These are phyloP conservation scores for Choanephora cucurbitarum DNA, from an alignment of 371 early-diverging fungal species.

Conservation along the genomic window DNA sequence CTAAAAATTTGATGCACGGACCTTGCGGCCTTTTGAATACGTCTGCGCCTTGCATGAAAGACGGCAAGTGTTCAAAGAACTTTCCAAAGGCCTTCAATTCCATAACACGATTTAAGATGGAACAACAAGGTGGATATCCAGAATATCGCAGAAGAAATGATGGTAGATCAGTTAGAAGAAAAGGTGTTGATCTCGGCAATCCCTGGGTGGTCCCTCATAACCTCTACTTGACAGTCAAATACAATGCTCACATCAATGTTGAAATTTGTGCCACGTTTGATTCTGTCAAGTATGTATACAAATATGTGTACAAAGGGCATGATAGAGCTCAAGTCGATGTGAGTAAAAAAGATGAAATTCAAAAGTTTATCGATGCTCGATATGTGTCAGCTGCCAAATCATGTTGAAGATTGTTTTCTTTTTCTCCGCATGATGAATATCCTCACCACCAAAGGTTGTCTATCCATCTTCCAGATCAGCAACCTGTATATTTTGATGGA, in stretches of 20 bases:
- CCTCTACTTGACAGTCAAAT: slow-evolving; percentile 11
- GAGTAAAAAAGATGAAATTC: slow-evolving; percentile 19
- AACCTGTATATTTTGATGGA: slow-evolving; percentile 15
- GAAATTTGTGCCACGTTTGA: slow-evolving; percentile 15
- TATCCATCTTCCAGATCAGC: slow-evolving; percentile 18
- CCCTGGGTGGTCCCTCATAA: slow-evolving; percentile 31
- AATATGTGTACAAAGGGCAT: slow-evolving; percentile 34
- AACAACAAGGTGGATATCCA: background rate
- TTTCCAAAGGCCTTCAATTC: slow-evolving; percentile 2
- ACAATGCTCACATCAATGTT: slow-evolving; percentile 30
- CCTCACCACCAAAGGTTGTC: slow-evolving; percentile 14
- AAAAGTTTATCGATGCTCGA: slow-evolving; percentile 14
- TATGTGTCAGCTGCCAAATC: slow-evolving; percentile 27
- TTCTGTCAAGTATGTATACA: slow-evolving; percentile 38
- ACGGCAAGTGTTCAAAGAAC: slow-evolving; percentile 5
- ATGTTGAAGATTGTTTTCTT: slow-evolving; percentile 26
- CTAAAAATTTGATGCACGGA: slow-evolving; percentile 32
- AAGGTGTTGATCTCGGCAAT: slow-evolving; percentile 18
- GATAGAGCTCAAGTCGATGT: too few species aligned
- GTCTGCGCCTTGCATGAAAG: slow-evolving; percentile 29
- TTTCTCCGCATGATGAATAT: slow-evolving; percentile 14
- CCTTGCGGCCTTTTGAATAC: slow-evolving; percentile 26
- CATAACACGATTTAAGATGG: background rate
- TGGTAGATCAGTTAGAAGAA: background rate
- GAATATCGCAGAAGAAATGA: background rate